A percentile compares a stretch with the other conserved stretches of the same genome.
phyloP scores from a whole-genome alignment of 2,329 filamentous ascomycete species.

The Fusarium nanum region DNA sequence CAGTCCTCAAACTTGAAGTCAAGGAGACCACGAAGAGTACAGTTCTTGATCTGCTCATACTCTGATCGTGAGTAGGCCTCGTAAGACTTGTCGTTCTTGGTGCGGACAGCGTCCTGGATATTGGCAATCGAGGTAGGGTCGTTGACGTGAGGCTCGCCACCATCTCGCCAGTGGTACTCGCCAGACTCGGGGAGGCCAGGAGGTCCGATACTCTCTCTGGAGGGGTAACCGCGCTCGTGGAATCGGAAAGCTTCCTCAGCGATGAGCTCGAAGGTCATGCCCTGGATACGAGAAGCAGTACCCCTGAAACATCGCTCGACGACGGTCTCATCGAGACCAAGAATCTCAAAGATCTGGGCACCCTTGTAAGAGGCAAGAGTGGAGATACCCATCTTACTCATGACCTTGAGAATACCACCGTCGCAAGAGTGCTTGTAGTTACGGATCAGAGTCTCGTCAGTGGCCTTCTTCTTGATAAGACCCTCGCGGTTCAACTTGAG shows the following conservation, averaged over 20 bases:
- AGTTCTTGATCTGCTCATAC: conserved; percentile 96
- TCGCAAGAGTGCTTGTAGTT: conserved; percentile 99
- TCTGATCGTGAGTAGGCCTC: conserved; percentile 94
- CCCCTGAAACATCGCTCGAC: conserved; percentile 95
- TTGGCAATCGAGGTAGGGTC: conserved; percentile 95
- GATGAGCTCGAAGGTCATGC: conserved; percentile 92
- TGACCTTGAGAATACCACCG: conserved; percentile 96
- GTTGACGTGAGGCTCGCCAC: conserved; percentile 94
- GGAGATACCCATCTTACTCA: conserved; percentile 99
- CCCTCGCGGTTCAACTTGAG: conserved; percentile 95
- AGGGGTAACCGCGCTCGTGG: conserved; percentile 92
- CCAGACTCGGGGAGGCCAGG: conserved; percentile 90
- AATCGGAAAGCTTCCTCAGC: conserved; percentile 94
- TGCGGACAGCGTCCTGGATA: conserved; percentile 94
- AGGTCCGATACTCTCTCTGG: conserved; percentile 78
- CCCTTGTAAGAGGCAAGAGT: conserved; percentile 97
- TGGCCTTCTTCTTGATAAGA: conserved; percentile 89
- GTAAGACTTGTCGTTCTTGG: conserved; percentile 98
- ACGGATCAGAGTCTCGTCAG: conserved; percentile 83
- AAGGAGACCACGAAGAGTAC: conserved; percentile 91
- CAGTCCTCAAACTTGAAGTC: conserved; percentile 96
- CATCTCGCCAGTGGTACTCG: conserved; percentile 98
- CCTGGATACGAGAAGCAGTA: conserved; percentile 93
- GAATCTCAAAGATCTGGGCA: conserved; percentile 96
- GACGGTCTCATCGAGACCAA: conserved; percentile 91